Evolutionary conservation across 371 early-diverging fungal species (phyloP).

Genomic region (Mortierella sp.): DNA sequence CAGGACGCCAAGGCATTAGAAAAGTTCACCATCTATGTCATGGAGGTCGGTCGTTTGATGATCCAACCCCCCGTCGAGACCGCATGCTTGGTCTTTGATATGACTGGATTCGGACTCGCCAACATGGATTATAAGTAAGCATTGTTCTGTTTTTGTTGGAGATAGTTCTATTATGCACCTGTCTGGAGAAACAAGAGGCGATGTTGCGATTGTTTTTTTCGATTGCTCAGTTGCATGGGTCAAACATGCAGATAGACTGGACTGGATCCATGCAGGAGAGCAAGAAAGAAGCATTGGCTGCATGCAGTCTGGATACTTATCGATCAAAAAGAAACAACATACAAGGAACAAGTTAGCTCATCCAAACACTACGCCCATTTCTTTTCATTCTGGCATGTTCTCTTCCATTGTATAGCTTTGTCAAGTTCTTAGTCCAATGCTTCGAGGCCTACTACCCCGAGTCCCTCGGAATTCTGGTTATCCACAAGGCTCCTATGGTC

Average conservation of each 20-base stretch:
- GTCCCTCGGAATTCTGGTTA: conserved; percentile 79
- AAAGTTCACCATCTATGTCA: conserved; percentile 76
- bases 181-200: neutral
- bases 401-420: conserved; percentile 71
- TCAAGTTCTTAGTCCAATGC: conserved; percentile 84
- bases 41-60: conserved; percentile 88
- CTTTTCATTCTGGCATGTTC: neutral
- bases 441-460: conserved; percentile 94
- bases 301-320: neutral
- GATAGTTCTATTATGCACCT: neutral
- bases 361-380: neutral
- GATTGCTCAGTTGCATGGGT: conserved; percentile 6
- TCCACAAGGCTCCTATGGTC: conserved; percentile 91
- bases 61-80: conserved; percentile 82
- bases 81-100: conserved; percentile 85
- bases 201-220: neutral
- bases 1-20: conserved; percentile 71
- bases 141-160: neutral
- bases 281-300: neutral
- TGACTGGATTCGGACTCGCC: conserved; percentile 82
- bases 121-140: conserved; percentile 73
- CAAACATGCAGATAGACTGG: neutral
- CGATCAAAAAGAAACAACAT: neutral
- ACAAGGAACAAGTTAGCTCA: neutral
- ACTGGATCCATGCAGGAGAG: neutral